Percentiles rank a stretch among this genome's conserved stretches.
phyloP scores from a whole-genome alignment of 306 rosid genomes.

The Alnus glutinosa region DNA sequence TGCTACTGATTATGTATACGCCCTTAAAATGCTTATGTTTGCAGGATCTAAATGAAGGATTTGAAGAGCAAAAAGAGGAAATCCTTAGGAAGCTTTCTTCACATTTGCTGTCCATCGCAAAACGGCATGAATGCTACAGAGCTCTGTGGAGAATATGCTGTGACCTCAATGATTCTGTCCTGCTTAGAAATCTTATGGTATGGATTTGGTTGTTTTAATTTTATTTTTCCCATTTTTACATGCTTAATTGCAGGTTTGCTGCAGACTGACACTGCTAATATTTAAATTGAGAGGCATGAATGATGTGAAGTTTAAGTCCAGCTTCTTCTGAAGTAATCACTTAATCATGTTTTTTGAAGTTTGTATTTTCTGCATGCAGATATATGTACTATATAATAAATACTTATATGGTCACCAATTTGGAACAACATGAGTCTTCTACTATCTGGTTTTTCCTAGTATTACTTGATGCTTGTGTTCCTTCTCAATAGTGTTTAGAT shows the following conservation, averaged over 20 bases:
- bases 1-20: conserved; percentile 23
- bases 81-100: conserved; percentile 56
- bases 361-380: conserved; percentile 1
- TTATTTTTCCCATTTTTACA: conserved; percentile 13
- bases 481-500: conserved; percentile 25
- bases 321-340: background rate
- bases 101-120: conserved; percentile 72
- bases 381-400: background rate
- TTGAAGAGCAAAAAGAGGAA: conserved; percentile 52
- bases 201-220: conserved; percentile 27
- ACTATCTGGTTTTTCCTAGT: conserved; percentile 2
- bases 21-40: conserved; percentile 39
- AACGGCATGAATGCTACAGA: conserved; percentile 80
- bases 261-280: background rate
- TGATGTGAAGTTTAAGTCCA: background rate
- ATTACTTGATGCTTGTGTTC: conserved; percentile 18
- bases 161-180: conserved; percentile 75
- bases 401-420: background rate
- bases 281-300: background rate
- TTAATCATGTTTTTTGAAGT: background rate
- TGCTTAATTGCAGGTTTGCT: conserved; percentile 6
- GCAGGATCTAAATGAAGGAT: conserved; percentile 62
- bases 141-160: conserved; percentile 80
- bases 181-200: conserved; percentile 87
- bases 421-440: background rate